Evolutionary conservation across 306 rosid species (phyloP).

Genomic region (Sechiopsis laciniata): DNA sequence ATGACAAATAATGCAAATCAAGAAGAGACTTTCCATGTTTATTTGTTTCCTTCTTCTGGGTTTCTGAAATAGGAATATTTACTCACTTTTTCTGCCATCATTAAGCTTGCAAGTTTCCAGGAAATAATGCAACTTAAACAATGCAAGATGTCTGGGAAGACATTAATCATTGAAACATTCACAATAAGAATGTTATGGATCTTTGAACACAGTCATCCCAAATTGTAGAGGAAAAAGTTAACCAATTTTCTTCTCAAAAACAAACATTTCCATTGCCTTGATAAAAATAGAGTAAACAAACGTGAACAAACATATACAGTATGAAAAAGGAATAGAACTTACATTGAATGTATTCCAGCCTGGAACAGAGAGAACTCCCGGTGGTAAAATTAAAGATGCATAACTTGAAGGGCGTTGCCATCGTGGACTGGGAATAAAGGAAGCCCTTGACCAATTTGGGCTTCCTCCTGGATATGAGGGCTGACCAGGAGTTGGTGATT

Average conservation of each 20-base stretch:
- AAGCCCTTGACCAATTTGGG: conserved; percentile 87
- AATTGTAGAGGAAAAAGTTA: neutral
- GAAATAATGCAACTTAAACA: neutral
- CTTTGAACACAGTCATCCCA: neutral
- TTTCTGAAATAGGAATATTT: neutral
- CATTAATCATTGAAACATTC: neutral
- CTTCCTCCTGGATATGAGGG: conserved; percentile 79
- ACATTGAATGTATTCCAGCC: conserved; percentile 86
- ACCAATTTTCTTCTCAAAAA: neutral
- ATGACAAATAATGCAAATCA: too few species aligned
- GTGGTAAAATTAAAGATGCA: conserved; percentile 78
- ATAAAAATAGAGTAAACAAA: neutral
- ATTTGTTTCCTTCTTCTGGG: neutral
- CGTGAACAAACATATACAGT: neutral
- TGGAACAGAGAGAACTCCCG: conserved; percentile 89
- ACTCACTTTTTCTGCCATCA: neutral
- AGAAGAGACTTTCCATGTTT: too few species aligned
- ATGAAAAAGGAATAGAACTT: conserved; percentile 37
- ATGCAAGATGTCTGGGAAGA: neutral
- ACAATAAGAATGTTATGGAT: neutral
- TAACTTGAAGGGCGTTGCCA: conserved; percentile 97
- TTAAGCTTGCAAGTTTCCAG: neutral
- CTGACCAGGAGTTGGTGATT: conserved; percentile 86
- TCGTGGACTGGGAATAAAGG: conserved; percentile 85
- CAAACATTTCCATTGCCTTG: neutral